Evolutionary conservation across 2,329 filamentous ascomycete genomes (phyloP), one percentile per base, ranked within the genome.

Genomic region (Amphichorda felina): DNA sequence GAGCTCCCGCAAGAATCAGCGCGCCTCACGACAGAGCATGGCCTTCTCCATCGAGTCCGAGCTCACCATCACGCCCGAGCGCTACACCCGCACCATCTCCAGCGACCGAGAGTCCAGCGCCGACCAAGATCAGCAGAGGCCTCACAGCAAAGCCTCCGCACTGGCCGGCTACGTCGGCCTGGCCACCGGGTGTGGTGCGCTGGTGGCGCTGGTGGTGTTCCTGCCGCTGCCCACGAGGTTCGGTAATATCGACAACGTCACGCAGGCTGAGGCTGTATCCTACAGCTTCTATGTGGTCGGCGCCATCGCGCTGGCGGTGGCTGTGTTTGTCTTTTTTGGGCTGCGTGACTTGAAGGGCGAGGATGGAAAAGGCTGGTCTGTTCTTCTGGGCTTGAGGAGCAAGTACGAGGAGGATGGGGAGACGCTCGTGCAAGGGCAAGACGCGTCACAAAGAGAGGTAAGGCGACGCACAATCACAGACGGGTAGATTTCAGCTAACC

Each of bases 231-330:
- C 91, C 0, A 81, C 86, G 2, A 71, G 72, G 24, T 93, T 96
- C 50, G 69, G 69, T 18, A 74, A 80, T 48, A 66, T 78, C 19
- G 66, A 77, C 28, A 84, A 81, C n/a, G 67, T 82, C 8, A 81
- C 79, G 1, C 78, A 82, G 15, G 77, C 74, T 2, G 63, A 82
- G 44, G 84, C 89, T 2, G 77, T 98, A 8, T 75, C 78, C 19
- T 73, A 82, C 49, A 87, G 84, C 51, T 98, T 91, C 60, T 95
- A 95, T 50, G 71, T 91, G 7, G 89, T 96, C 4, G 83, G 79
- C 1, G 55, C 56, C 2, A 67, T 94, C 8, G 73, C 91, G 0
- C 54, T 94, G 9, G 41, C 74, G 0, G 79, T 96, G 4, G 79
- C 84, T 9, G 45, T 81, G 2, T 75, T 79, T 42, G 91, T 89